A percentile compares a stretch with the other conserved stretches of the same genome.
phyloP scores from a whole-genome alignment of 2,329 filamentous ascomycete genomes.

The Samsoniella hepiali region DNA sequence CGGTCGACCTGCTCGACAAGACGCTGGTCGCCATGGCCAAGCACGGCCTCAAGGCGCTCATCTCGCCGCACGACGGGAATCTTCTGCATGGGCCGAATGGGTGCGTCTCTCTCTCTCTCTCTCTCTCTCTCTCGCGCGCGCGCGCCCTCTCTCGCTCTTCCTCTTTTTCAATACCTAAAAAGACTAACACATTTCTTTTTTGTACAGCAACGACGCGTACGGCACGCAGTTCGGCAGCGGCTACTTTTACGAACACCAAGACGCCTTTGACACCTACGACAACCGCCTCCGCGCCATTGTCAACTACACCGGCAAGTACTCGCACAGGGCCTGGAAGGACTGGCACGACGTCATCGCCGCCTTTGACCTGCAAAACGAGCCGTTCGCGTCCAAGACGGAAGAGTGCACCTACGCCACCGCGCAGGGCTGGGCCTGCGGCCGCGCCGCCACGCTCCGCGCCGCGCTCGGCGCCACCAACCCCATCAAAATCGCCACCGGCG shows the following conservation, averaged over 20 bases:
- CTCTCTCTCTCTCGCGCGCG: too few relatives aligned
- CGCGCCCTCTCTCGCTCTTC: too few relatives aligned
- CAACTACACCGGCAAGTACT: constrained; percentile 31
- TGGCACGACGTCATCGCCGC: constrained; percentile 33
- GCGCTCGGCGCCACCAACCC: constrained; percentile 27
- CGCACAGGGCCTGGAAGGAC: constrained; percentile 31
- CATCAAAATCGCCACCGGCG: constrained; percentile 32
- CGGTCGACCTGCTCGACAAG: constrained; percentile 20
- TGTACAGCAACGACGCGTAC: constrained; percentile 19
- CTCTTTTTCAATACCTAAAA: not conserved
- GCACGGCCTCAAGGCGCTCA: constrained; percentile 22
- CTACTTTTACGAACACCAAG: constrained; percentile 30
- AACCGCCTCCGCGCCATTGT: constrained; percentile 30
- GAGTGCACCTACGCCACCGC: constrained; percentile 25
- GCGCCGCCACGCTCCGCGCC: constrained; percentile 25
- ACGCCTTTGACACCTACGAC: constrained; percentile 30
- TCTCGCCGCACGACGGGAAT: constrained; percentile 23
- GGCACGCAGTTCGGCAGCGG: constrained; percentile 23
- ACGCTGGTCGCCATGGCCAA: constrained; percentile 14
- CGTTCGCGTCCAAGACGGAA: constrained; percentile 26
- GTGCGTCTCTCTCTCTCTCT: not conserved
- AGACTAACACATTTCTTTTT: too few relatives aligned
- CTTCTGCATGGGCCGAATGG: constrained; percentile 19
- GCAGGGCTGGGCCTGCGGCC: constrained; percentile 31
- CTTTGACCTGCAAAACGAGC: constrained; percentile 36